Percentiles rank a stretch among this genome's conserved stretches.
phyloP scores from a whole-genome alignment of 2,329 filamentous ascomycete species.

The Fusarium pilosicola region DNA sequence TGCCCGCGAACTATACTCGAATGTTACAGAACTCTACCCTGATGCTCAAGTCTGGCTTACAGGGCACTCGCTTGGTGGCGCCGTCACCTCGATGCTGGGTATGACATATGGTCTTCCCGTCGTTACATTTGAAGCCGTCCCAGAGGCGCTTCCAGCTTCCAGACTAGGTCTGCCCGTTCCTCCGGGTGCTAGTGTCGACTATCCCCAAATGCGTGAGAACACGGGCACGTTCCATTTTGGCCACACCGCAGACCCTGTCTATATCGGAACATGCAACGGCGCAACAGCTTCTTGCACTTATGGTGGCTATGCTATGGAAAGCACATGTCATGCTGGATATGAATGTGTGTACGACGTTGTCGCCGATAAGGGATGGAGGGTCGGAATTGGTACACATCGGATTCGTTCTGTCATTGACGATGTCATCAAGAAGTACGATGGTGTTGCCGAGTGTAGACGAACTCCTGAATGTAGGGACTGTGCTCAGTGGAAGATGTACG shows the following conservation, averaged over 20 bases:
- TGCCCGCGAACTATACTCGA: slow-evolving; percentile 88
- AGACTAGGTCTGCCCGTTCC: slow-evolving; percentile 87
- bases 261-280: slow-evolving; percentile 91
- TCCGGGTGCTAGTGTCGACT: slow-evolving; percentile 76
- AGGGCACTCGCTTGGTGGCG: slow-evolving; percentile 91
- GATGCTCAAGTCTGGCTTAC: slow-evolving; percentile 86
- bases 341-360: slow-evolving; percentile 95
- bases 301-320: slow-evolving; percentile 92
- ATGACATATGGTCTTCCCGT: slow-evolving; percentile 90
- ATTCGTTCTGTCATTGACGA: slow-evolving; percentile 89
- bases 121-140: slow-evolving; percentile 94
- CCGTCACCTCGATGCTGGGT: slow-evolving; percentile 87
- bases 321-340: slow-evolving; percentile 87
- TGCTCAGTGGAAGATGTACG: slow-evolving; percentile 92
- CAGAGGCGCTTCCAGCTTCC: slow-evolving; percentile 86
- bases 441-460: slow-evolving; percentile 78
- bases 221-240: slow-evolving; percentile 92
- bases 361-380: slow-evolving; percentile 88
- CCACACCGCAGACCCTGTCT: slow-evolving; percentile 95
- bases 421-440: slow-evolving; percentile 84
- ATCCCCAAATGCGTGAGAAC: slow-evolving; percentile 75
- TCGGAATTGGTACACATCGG: slow-evolving; percentile 90
- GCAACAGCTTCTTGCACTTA: slow-evolving; percentile 90
- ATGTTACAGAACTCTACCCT: slow-evolving; percentile 90
- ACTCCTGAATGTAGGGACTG: slow-evolving; percentile 90